Percentiles rank a stretch among this genome's conserved stretches.
These are phyloP conservation scores for Fusarium abutilonis DNA, from an alignment of 2,329 filamentous ascomycete genomes.

Conservation along the genomic window DNA sequence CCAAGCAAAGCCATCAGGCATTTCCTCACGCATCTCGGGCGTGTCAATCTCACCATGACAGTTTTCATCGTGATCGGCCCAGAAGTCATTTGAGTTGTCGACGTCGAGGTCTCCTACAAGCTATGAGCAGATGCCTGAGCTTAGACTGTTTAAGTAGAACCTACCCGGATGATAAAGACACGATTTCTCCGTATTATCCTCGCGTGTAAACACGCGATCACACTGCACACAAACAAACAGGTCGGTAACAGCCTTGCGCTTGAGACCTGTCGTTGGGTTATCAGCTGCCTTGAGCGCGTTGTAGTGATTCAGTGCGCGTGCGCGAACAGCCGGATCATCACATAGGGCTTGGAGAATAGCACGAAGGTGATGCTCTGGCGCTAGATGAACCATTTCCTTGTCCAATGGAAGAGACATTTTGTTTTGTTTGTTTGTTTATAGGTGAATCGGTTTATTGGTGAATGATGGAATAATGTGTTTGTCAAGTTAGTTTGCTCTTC, in stretches of 20 bases:
- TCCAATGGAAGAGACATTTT: slow-evolving; percentile 9
- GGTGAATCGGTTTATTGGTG: not conserved
- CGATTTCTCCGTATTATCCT: slow-evolving; percentile 21
- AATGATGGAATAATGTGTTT: not conserved
- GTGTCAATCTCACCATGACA: slow-evolving; percentile 19
- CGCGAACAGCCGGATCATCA: not conserved
- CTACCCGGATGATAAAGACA: slow-evolving; percentile 28
- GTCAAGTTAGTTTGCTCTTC: not conserved
- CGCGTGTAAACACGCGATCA: slow-evolving; percentile 5
- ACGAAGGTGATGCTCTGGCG: slow-evolving; percentile 31
- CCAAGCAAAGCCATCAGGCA: slow-evolving; percentile 19
- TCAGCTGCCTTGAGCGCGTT: slow-evolving; percentile 6
- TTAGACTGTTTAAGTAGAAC: not conserved
- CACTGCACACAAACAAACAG: slow-evolving; percentile 34
- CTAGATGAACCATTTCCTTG: slow-evolving; percentile 12
- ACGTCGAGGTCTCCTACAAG: slow-evolving; percentile 10
- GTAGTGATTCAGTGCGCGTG: slow-evolving; percentile 16
- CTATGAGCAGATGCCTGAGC: not conserved
- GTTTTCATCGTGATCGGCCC: slow-evolving; percentile 23
- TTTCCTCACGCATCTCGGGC: slow-evolving; percentile 13
- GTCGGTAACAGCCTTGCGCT: slow-evolving; percentile 35
- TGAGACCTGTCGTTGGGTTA: not conserved
- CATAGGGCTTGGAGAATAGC: slow-evolving; percentile 36
- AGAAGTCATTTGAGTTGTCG: slow-evolving; percentile 3
- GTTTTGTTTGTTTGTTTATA: not conserved